Evolutionary conservation across 148 eudicot genomes (phyloP).

Genomic region (Arctostaphylos glauca): DNA sequence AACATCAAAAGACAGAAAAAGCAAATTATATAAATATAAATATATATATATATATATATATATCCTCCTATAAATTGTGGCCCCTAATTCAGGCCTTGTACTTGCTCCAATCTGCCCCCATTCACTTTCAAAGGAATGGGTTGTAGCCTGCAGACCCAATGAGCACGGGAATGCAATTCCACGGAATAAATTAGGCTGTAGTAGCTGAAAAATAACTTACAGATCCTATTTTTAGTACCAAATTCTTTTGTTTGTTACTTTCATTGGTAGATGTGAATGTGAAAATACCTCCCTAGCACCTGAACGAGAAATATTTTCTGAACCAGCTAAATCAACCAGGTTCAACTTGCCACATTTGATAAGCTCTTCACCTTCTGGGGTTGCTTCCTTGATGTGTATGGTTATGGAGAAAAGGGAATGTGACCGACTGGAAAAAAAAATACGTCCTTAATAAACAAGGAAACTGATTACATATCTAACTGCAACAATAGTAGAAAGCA

Average conservation of each 20-base stretch:
- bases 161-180: background rate
- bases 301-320: conserved; percentile 92
- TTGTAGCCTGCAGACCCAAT: background rate
- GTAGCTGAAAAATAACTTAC: background rate
- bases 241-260: background rate
- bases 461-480: background rate
- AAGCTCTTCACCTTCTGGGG: conserved; percentile 96
- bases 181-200: background rate
- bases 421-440: conserved; percentile 62
- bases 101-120: background rate
- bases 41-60: background rate
- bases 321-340: conserved; percentile 92
- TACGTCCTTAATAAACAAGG: conserved; percentile 4
- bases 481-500: background rate
- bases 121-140: background rate
- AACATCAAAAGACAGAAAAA: background rate
- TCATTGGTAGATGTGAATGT: background rate
- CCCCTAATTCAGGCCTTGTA: background rate
- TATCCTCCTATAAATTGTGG: background rate
- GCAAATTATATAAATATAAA: background rate
- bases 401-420: conserved; percentile 92
- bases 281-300: conserved; percentile 85
- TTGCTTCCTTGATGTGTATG: conserved; percentile 92
- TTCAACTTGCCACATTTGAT: conserved; percentile 94
- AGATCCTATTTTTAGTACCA: background rate